Base-by-base conservation (phyloP, 768 basidiomycete genomes). In the Termitomyces sp. region DNA sequence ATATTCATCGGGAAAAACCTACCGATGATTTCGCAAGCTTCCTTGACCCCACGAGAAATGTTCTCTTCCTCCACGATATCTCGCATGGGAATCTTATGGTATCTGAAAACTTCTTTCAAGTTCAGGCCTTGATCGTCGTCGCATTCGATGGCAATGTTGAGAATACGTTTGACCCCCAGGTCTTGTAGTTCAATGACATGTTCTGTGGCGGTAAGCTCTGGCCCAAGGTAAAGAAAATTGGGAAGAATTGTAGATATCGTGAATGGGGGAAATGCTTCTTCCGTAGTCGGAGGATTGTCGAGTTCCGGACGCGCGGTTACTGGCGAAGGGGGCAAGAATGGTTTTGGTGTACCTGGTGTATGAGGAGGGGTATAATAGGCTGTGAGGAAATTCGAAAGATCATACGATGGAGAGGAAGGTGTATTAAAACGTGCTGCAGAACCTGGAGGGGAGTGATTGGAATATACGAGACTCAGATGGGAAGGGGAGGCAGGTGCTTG, bases 51-150 rank as follows among this genome's bases (percentile, higher is more conserved):
- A 52, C 77, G 80, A 5, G 83, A 81, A 40, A 98, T 90, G 54
- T 90, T 88, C 59, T 92, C 90, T 72, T 98, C 96, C 69, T 98
- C 95, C 14, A 98, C 92, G 3, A 87, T 94, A 74, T 98, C 95
- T 61, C 93, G 78, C 92, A 98, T 95, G 8, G 94, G 90, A 43
- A 98, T 89, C 65, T 85, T 88, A 47, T 82, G 74, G 69, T 98
- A 98, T 63, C 82, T 83, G 69, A 98, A 97, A 12, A 77, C 77
- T 54, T 84, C 78, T 48, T 77, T 77, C 57, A 95, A 65, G 18
- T 76, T 72, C 62, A 95, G 72, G 2, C 88, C 91, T 53, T 86
- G 84, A 65, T 93, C 86, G 62, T 94, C 79, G 61, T 94, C 88
- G 69, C 94, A 97, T 72, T 98, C 95, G 12, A 81, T 80, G 18